These are phyloP conservation scores for Sclerotiophoma versabilis DNA, from an alignment of 2,329 filamentous ascomycete genomes.

Conservation along the genomic window DNA sequence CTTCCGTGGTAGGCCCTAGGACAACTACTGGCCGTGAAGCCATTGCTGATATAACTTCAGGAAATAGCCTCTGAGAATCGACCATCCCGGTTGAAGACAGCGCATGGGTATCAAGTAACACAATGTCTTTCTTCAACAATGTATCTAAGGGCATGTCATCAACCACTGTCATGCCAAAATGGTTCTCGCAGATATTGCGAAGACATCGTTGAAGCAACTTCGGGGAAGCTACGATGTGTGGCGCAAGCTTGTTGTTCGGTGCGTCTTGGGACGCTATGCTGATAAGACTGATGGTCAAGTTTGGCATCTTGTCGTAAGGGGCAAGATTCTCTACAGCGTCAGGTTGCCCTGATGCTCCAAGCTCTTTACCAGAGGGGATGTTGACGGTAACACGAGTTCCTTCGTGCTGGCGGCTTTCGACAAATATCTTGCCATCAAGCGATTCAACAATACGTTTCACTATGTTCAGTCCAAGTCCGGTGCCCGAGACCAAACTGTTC, in stretches of 20 bases:
- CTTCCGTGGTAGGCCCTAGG: background rate
- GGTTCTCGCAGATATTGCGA: conserved; percentile 11
- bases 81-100: background rate
- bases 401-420: conserved; percentile 19
- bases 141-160: conserved; percentile 3
- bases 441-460: conserved; percentile 29
- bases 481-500: conserved; percentile 25
- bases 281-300: background rate
- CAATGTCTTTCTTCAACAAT: background rate
- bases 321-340: background rate
- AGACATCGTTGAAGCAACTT: conserved; percentile 4
- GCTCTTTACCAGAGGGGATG: conserved; percentile 1
- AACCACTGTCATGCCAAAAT: conserved; percentile 8
- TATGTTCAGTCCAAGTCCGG: conserved; percentile 33
- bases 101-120: conserved; percentile 9
- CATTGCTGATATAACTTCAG: background rate
- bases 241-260: background rate
- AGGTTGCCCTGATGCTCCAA: background rate
- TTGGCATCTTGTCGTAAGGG: background rate
- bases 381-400: conserved; percentile 19
- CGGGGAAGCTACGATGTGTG: conserved; percentile 1
- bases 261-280: background rate
- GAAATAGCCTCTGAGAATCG: background rate
- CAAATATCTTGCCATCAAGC: conserved; percentile 29
- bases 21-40: background rate